Evolutionary conservation across 2,329 filamentous ascomycete genomes (phyloP), one percentile per base, ranked within the genome.

Genomic region (Phyllosticta paracitricarpa): DNA sequence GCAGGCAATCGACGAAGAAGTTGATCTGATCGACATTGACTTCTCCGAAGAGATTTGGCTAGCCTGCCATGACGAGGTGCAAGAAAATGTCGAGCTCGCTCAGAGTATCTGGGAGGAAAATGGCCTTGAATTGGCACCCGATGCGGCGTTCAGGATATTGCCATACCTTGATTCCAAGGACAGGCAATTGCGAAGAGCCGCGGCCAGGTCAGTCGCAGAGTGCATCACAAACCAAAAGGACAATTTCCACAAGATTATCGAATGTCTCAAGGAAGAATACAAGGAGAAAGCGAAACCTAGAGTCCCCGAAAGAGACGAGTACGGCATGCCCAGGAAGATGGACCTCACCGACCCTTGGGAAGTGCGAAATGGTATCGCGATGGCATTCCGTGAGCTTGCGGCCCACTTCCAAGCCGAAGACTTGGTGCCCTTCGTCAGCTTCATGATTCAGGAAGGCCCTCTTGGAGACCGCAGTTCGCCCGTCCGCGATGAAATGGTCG

Each of bases 51-150:
- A 97, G 71, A 88, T 99, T 24, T 99, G 91, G 91, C 81, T 99
- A 52, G 89, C 89, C 53, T 93, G 87, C 69, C 92, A 99, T 68
- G 94, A 99, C 66, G 90, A 96, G 67, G 84, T 91, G 22, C 84
- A 88, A 53, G 92, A 97, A 71, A 97, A 97, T 68, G 83, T 82
- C 8, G 89, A 91, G 54, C 79, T 96, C 59, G 93, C 89, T 6
- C 83, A 81, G 58, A 89, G 93, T 12, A 96, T 99, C 40, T 99
- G 94, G 94, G 91, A 96, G 69, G 94, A 97, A 69, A 96, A 93
- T 70, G 88, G 84, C 7, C 88, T 97, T 63, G 77, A 87, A 63
- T 77, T 93, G 12, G 82, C 84, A 1, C 77, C 83, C 22, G 80
- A 87, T 6, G 82, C 89, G 8, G 84, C 89, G 7, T 72, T 80